Conservation (phyloP, 2,329 filamentous ascomycete species). For the Diaporthe ampelina region DNA sequence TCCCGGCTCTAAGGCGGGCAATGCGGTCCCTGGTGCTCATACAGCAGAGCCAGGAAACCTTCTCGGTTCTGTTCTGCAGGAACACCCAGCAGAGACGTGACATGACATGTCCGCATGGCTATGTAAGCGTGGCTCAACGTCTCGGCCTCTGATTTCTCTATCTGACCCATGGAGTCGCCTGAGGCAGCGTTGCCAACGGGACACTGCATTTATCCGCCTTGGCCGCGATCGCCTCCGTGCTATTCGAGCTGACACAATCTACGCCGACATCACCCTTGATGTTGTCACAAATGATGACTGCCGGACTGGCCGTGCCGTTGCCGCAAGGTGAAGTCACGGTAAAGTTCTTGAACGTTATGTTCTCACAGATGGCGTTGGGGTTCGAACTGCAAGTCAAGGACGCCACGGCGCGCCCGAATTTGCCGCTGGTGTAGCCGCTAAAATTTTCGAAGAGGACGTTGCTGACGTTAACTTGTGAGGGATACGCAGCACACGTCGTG, state of each 20-base stretch:
- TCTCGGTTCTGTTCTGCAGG: background rate
- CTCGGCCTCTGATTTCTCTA: background rate
- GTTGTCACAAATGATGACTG: slow-evolving; percentile 65
- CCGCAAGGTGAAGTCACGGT: slow-evolving; percentile 65
- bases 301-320: slow-evolving; percentile 45
- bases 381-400: slow-evolving; percentile 68
- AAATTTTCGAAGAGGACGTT: slow-evolving; percentile 73
- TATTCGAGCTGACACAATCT: slow-evolving; percentile 54
- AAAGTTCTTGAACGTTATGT: slow-evolving; percentile 68
- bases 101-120: background rate
- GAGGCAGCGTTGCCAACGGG: slow-evolving; percentile 46
- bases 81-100: background rate
- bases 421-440: slow-evolving; percentile 68
- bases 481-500: slow-evolving; percentile 65
- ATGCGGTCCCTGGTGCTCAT: background rate
- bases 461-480: slow-evolving; percentile 70
- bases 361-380: slow-evolving; percentile 65
- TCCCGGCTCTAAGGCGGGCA: background rate
- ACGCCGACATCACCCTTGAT: slow-evolving; percentile 54
- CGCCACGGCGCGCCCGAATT: slow-evolving; percentile 67
- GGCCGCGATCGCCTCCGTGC: slow-evolving; percentile 50
- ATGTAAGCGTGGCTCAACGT: background rate
- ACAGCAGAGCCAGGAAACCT: background rate
- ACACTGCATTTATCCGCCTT: slow-evolving; percentile 51
- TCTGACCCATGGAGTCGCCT: slow-evolving; percentile 34